Evolutionary conservation across 768 basidiomycete genomes (phyloP), one percentile per base, ranked within the genome.

Genomic region (Serendipita sp.): DNA sequence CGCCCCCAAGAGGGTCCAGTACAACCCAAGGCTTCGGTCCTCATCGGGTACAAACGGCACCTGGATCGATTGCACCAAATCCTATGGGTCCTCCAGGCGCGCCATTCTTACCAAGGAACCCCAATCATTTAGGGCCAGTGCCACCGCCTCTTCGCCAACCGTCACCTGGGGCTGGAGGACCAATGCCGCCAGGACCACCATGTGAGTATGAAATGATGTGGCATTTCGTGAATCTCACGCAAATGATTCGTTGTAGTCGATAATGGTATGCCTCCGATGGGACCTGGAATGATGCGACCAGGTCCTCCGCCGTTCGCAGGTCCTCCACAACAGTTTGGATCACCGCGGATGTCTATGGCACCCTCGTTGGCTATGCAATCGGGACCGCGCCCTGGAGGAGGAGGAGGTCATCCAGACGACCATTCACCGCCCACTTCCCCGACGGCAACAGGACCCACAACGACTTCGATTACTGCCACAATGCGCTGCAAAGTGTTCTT

Each of bases 401-500:
- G 32, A 13, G 44, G 28, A 15, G 46, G 15, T 51, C 47, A 38
- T 7, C n/a, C 56, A n/a, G 70, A 74, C 45, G 71, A 85, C 36
- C 91, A 89, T 71, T 94, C 95, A 44, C 93, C 94, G 66, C 81
- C 86, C 69, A 75, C 74, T 11, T 75, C 76, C 1, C 76, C 76
- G 34, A 72, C 79, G 5, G 72, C 75, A 2, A 72, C 80, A 7
- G 91, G 86, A 2, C 90, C 92, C 1, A 81, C 86, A 38, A 85
- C 83, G 36, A 87, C 90, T 3, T 77, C 83, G 10, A 78, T 98
- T 67, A 83, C 89, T 7, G 91, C 89, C 11, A 85, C 91, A 71
- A 95, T 93, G 90, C 93, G 94, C 73, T 97, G 95, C 81, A 99
- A 98, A 74, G 86, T 97, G 28, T 99, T 98, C 76, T 77, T 96